These are phyloP conservation scores for Lactuca saligna DNA, from an alignment of 129 eudicot species.

Conservation along the genomic window DNA sequence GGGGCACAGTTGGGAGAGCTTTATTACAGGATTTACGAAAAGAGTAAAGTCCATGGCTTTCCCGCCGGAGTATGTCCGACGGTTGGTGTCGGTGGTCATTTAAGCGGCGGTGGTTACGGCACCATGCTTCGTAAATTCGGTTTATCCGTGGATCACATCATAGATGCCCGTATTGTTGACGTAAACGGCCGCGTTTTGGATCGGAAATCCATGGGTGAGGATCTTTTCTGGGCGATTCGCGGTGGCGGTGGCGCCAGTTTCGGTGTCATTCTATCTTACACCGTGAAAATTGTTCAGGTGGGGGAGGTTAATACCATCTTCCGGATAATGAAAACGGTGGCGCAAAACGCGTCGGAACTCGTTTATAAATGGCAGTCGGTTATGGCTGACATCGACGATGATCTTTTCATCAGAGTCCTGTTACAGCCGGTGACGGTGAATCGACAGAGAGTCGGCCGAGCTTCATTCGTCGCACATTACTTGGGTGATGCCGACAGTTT, in stretches of 20 bases:
- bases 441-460: slow-evolving; percentile 29
- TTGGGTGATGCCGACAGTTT: slow-evolving; percentile 40
- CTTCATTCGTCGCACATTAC: slow-evolving; percentile 36
- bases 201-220: slow-evolving; percentile 54
- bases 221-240: slow-evolving; percentile 55
- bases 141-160: slow-evolving; percentile 40
- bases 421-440: slow-evolving; percentile 32
- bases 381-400: slow-evolving; percentile 27
- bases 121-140: slow-evolving; percentile 51
- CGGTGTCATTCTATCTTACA: slow-evolving; percentile 49
- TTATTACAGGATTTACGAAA: slow-evolving; percentile 41
- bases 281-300: slow-evolving; percentile 39
- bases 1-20: slow-evolving; percentile 53
- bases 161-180: slow-evolving; percentile 41
- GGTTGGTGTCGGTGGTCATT: slow-evolving; percentile 57
- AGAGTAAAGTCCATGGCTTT: slow-evolving; percentile 40
- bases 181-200: slow-evolving; percentile 30
- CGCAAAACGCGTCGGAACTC: slow-evolving; percentile 31
- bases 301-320: slow-evolving; percentile 46
- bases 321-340: slow-evolving; percentile 20
- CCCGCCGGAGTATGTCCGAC: slow-evolving; percentile 61
- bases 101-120: slow-evolving; percentile 57
- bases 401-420: slow-evolving; percentile 40
- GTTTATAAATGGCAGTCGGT: slow-evolving; percentile 39
- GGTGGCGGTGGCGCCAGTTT: slow-evolving; percentile 57